Evolutionary conservation across 2,329 filamentous ascomycete genomes (phyloP), one percentile per base, ranked within the genome.

Genomic region (Fusarium pseudonygamai): DNA sequence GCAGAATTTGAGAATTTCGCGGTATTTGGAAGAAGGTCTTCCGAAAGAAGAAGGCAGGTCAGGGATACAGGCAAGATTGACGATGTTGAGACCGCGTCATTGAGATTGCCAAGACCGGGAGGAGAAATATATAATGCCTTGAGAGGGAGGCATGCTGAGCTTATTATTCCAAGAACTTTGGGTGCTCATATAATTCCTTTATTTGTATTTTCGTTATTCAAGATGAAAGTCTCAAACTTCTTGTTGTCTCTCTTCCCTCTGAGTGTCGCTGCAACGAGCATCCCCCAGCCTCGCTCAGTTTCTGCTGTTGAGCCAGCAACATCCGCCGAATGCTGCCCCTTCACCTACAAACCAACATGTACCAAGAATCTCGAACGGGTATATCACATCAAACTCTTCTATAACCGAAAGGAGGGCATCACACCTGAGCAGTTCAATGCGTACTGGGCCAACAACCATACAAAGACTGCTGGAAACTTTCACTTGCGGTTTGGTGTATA

Each of bases 391-490:
- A 30, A 67, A 0, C 62, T 67, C 1, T 67, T 67, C 39, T 67
- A 60, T 0, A 67, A 67, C 14, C 45, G 55, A 1, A 67, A 67
- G 6, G n/a, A 67, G 10, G 62, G 40, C 1, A 39, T 67, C 8
- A 67, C 64, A 1, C 13, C 52, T 0, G 39, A 67, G 13, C 11
- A 67, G 3, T 67, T 67, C 9, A 67, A 46, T 2, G 36, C 26
- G 1, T 67, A 67, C 45, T 67, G 64, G 64, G 52, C 64, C 13
- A 60, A 67, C 28, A 67, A 67, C 28, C 62, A 67, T 7, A 67
- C 63, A 14, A 67, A 67, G 34, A 52, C 45, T 4, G 64, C 52
- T 2, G 62, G 64, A 16, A 45, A 67, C 24, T 67, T 67, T 20
- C 64, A 67, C 45, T 34, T 67, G 1, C 45, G 64, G 0, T 42